Percentiles rank a stretch among this genome's conserved stretches.
Evolutionary conservation across 495 filamentous ascomycete genomes (phyloP).

Genomic region (Annulohypoxylon bovei): DNA sequence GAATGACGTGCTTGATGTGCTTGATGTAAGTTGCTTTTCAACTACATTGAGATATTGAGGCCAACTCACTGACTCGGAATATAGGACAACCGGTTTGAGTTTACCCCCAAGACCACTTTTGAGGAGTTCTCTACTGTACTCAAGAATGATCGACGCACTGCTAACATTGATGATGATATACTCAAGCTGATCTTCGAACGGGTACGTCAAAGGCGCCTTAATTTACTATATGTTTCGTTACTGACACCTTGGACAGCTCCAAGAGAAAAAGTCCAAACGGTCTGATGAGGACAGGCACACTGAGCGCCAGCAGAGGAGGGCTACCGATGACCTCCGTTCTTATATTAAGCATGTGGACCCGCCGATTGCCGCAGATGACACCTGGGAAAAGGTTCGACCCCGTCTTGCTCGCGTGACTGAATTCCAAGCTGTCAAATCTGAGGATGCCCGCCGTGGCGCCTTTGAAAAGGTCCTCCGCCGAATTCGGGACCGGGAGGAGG

Average conservation of each 20-base stretch:
- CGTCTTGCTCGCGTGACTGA: constrained; percentile 83
- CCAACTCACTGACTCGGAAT: constrained; percentile 7
- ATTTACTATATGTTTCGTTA: background rate
- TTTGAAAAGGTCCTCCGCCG: constrained; percentile 95
- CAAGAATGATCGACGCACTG: constrained; percentile 83
- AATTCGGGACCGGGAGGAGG: constrained; percentile 89
- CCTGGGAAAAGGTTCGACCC: constrained; percentile 83
- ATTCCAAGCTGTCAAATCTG: constrained; percentile 80
- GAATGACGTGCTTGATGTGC: constrained; percentile 87
- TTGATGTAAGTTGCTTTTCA: constrained; percentile 72
- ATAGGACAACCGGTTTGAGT: constrained; percentile 90
- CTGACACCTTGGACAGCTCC: constrained; percentile 63
- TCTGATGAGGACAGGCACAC: constrained; percentile 86
- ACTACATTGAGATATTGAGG: background rate
- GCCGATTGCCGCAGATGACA: constrained; percentile 77
- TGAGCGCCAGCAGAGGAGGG: constrained; percentile 86
- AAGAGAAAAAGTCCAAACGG: constrained; percentile 73
- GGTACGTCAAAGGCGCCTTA: constrained; percentile 48
- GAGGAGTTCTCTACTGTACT: constrained; percentile 84
- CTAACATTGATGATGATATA: constrained; percentile 80
- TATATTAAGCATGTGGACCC: constrained; percentile 92
- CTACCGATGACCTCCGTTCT: constrained; percentile 84
- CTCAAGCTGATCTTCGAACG: constrained; percentile 82
- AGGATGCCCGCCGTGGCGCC: constrained; percentile 81
- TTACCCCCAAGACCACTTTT: constrained; percentile 84